Evolutionary conservation across 768 basidiomycete species (phyloP), one percentile per base, ranked within the genome.

Genomic region (Mycena venus): DNA sequence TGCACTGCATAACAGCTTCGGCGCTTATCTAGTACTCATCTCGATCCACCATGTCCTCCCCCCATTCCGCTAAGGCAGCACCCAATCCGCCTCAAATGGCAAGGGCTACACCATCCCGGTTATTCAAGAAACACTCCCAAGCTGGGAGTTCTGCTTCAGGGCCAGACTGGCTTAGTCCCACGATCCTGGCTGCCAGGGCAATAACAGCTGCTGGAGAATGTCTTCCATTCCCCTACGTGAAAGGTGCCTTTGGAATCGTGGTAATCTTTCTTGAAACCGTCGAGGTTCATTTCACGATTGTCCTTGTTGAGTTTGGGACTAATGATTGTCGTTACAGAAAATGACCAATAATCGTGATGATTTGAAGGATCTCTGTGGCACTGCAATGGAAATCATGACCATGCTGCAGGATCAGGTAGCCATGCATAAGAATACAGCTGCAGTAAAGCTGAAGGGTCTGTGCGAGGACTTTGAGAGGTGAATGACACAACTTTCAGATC

Each of bases 141-240:
- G 55, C 55, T 58, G 55, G 55, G 55, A 34, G 55, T 34, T 58
- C 55, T 19, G 31, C 31, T 58, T 32, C 55, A 58, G 31, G 55
- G 55, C 31, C 55, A 58, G 55, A 58, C 31, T 58, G 55, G 55
- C 55, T 58, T 21, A 34, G 55, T 58, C 55, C 55, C 31, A 34
- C 55, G 32, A 58, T 61, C 40, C 38, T 61, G 34, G 60, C 60
- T 61, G 60, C 60, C 11, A 61, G 60, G 25, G 27, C 38, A 42
- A 61, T 61, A 61, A 25, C 60, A 42, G 60, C 60, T 61, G 60
- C 60, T 61, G 60, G 36, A 49, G 62, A 63, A 63, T 47, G 25
- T 63, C 34, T 60, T 59, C 56, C 56, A 36, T 62, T 64, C 32
- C 63, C 63, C 36, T 64, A 64, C 19, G n/a, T 64, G 12, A 65